Conservation (phyloP, 805 yeast species). For the Cyberlindnera xishuangbannaensis region DNA sequence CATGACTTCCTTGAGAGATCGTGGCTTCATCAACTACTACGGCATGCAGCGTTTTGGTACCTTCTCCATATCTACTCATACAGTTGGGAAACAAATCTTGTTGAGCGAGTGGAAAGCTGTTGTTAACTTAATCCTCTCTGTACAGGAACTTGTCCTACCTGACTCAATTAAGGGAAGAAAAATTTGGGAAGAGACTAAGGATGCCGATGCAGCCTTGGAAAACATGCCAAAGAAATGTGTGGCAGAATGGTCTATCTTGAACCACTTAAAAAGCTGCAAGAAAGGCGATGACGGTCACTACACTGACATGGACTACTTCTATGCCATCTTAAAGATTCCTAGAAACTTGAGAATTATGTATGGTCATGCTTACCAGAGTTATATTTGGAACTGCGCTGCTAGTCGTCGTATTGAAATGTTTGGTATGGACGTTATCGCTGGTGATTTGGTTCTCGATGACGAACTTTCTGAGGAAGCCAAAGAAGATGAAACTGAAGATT, state of each 20-base stretch:
- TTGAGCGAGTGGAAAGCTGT: slow-evolving; percentile 76
- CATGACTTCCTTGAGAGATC: slow-evolving; percentile 48
- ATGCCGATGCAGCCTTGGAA: slow-evolving; percentile 59
- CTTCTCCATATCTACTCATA: slow-evolving; percentile 86
- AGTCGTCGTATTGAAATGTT: slow-evolving; percentile 66
- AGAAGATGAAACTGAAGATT: slow-evolving; percentile 40
- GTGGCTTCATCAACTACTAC: slow-evolving; percentile 88
- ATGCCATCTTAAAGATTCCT: slow-evolving; percentile 84
- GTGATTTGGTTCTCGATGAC: slow-evolving; percentile 65
- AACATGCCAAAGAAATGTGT: slow-evolving; percentile 83
- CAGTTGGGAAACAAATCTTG: slow-evolving; percentile 68
- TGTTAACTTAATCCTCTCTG: slow-evolving; percentile 70
- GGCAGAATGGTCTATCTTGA: slow-evolving; percentile 75
- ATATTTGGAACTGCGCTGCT: slow-evolving; percentile 86
- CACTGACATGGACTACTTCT: slow-evolving; percentile 53
- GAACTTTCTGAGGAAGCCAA: slow-evolving; percentile 10
- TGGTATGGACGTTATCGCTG: slow-evolving; percentile 67
- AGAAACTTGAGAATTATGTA: slow-evolving; percentile 90
- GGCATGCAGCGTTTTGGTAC: slow-evolving; percentile 99
- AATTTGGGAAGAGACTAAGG: slow-evolving; percentile 69
- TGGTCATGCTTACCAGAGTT: slow-evolving; percentile 96
- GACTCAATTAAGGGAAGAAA: slow-evolving; percentile 79
- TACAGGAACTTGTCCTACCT: slow-evolving; percentile 79
- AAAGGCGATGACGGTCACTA: slow-evolving; percentile 42
- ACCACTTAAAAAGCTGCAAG: slow-evolving; percentile 47